Evolutionary conservation across 495 filamentous ascomycete genomes (phyloP).

Genomic region (Neurospora cerealis): DNA sequence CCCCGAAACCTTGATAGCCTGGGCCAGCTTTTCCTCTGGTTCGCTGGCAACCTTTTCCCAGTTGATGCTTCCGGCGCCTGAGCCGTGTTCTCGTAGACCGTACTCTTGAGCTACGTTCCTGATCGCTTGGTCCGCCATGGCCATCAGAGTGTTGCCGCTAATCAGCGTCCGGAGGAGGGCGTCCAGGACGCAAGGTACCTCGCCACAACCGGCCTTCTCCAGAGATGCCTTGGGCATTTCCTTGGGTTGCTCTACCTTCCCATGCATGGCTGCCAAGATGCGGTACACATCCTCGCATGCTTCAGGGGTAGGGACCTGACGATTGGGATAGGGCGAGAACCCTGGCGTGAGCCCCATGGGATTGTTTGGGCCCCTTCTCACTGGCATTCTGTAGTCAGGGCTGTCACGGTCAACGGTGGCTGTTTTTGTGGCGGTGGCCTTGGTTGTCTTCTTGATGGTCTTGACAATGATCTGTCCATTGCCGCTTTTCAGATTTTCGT

Average conservation of each 20-base stretch:
- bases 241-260: conserved; percentile 52
- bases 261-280: conserved; percentile 59
- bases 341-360: conserved; percentile 39
- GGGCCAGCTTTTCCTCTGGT: conserved; percentile 49
- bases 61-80: conserved; percentile 62
- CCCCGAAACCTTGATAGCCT: conserved; percentile 67
- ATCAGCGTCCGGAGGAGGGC: conserved; percentile 74
- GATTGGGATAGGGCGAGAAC: conserved; percentile 58
- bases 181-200: conserved; percentile 86
- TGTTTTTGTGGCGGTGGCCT: background rate
- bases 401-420: background rate
- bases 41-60: conserved; percentile 74
- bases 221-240: conserved; percentile 67
- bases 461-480: background rate
- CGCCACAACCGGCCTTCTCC: conserved; percentile 78
- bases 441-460: background rate
- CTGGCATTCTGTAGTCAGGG: conserved; percentile 14
- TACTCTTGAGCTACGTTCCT: conserved; percentile 60
- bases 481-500: background rate
- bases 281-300: conserved; percentile 67
- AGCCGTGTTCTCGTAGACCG: conserved; percentile 36
- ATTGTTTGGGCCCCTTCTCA: conserved; percentile 29
- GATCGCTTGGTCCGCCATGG: conserved; percentile 59
- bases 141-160: conserved; percentile 63
- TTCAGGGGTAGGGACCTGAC: conserved; percentile 53